A percentile compares a stretch with the other conserved stretches of the same genome.
phyloP scores from a whole-genome alignment of 306 rosid genomes.

The Citrullus colocynthis region DNA sequence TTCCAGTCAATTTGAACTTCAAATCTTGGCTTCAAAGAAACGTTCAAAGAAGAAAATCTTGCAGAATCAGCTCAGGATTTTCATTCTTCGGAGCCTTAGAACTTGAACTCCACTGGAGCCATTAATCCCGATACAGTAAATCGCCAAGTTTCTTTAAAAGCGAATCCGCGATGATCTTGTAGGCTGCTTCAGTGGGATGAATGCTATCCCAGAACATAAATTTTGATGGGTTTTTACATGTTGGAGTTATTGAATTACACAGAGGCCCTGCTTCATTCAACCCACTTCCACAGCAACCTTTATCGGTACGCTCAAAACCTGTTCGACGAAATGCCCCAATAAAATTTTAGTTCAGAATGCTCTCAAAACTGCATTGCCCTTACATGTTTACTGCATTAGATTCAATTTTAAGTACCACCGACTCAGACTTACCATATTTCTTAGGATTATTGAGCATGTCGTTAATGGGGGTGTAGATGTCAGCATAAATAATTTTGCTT shows the following conservation, averaged over 20 bases:
- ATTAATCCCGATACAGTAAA: neutral
- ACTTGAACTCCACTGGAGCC: neutral
- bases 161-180: slow-evolving; percentile 12
- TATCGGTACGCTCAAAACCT: neutral
- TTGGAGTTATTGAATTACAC: slow-evolving; percentile 25
- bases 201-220: slow-evolving; percentile 48
- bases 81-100: neutral
- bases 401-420: neutral
- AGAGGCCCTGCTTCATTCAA: slow-evolving; percentile 7
- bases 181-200: slow-evolving; percentile 36
- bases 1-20: no score
- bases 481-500: slow-evolving; percentile 25
- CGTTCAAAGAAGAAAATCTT: no score
- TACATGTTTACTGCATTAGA: neutral
- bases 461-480: slow-evolving; percentile 9
- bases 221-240: slow-evolving; percentile 11
- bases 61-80: no score
- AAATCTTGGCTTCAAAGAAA: no score
- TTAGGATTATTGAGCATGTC: slow-evolving; percentile 38
- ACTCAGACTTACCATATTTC: slow-evolving; percentile 23
- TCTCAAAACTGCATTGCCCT: neutral
- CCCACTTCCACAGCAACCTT: neutral
- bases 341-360: neutral
- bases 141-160: neutral
- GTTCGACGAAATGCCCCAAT: neutral